Evolutionary conservation across 768 basidiomycete genomes (phyloP).

Genomic region (Rhodocollybia butyracea): DNA sequence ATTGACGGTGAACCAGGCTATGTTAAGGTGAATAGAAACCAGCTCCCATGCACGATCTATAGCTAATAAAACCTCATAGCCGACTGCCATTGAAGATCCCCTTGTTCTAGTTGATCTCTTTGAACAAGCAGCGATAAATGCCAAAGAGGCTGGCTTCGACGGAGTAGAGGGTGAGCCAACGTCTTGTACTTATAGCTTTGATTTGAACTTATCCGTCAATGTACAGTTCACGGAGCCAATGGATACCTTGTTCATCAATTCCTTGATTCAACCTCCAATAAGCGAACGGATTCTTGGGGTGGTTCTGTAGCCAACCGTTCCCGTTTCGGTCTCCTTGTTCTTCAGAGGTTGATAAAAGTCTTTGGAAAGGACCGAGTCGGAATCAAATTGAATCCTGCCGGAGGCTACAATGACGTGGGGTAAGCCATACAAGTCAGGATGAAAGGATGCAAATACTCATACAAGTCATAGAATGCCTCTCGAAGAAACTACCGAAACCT

Average conservation of each 20-base stretch:
- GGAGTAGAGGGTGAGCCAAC: slow-evolving; percentile 27
- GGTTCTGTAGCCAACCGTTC: slow-evolving; percentile 39
- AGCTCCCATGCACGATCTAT: background rate
- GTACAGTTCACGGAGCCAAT: slow-evolving; percentile 22
- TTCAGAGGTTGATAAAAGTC: slow-evolving; percentile 28
- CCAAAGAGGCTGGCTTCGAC: slow-evolving; percentile 34
- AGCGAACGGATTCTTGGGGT: slow-evolving; percentile 41
- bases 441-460: background rate
- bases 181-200: background rate
- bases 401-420: slow-evolving; percentile 32
- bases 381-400: slow-evolving; percentile 14
- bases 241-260: slow-evolving; percentile 37
- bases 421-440: slow-evolving; percentile 6
- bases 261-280: slow-evolving; percentile 29
- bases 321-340: slow-evolving; percentile 35
- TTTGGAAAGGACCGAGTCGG: slow-evolving; percentile 29
- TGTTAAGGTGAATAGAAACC: slow-evolving; percentile 13
- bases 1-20: slow-evolving; percentile 25
- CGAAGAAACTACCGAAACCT: slow-evolving; percentile 40
- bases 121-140: slow-evolving; percentile 30
- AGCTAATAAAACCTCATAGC: slow-evolving; percentile 11
- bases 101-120: slow-evolving; percentile 23
- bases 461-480: slow-evolving; percentile 40
- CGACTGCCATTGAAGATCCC: slow-evolving; percentile 28
- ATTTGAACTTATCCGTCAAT: background rate